Evolutionary conservation across 1,139 yeast genomes (phyloP).

Genomic region (Meyerozyma smithsonii): DNA sequence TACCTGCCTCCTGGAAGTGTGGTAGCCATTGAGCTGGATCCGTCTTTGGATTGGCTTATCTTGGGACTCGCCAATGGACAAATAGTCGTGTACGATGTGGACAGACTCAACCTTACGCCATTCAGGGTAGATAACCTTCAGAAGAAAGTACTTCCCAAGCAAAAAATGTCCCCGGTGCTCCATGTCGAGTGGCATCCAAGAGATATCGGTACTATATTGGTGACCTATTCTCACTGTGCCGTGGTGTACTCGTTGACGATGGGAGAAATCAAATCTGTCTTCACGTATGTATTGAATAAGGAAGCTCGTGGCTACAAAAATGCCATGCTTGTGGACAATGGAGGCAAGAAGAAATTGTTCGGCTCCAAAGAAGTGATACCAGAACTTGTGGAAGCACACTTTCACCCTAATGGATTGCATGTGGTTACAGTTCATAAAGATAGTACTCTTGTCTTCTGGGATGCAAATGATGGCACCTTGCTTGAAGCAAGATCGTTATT

Average conservation of each 20-base stretch:
- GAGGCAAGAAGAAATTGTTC: conserved; percentile 41
- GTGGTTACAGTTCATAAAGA: conserved; percentile 74
- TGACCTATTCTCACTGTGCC: conserved; percentile 69
- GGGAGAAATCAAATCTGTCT: conserved; percentile 50
- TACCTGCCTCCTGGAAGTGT: conserved; percentile 60
- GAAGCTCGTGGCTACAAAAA: conserved; percentile 31
- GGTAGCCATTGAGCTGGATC: conserved; percentile 71
- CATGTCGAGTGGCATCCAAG: conserved; percentile 81
- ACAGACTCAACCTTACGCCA: conserved; percentile 64
- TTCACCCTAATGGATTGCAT: conserved; percentile 93
- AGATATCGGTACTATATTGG: conserved; percentile 73
- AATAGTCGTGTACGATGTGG: conserved; percentile 75
- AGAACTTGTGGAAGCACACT: conserved; percentile 56
- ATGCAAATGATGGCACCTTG: conserved; percentile 67
- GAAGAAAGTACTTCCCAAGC: conserved; percentile 46
- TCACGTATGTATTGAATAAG: conserved; percentile 49
- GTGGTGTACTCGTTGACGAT: conserved; percentile 64
- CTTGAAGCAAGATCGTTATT: conserved; percentile 70
- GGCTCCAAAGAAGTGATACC: conserved; percentile 46
- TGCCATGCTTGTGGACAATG: conserved; percentile 29
- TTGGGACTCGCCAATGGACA: conserved; percentile 79
- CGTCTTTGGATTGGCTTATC: conserved; percentile 81
- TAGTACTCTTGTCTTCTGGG: conserved; percentile 90
- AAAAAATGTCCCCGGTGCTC: conserved; percentile 55
- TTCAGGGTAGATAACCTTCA: conserved; percentile 72